Evolutionary conservation across 2,329 filamentous ascomycete species (phyloP).

Genomic region (Paradendryphiella salina): DNA sequence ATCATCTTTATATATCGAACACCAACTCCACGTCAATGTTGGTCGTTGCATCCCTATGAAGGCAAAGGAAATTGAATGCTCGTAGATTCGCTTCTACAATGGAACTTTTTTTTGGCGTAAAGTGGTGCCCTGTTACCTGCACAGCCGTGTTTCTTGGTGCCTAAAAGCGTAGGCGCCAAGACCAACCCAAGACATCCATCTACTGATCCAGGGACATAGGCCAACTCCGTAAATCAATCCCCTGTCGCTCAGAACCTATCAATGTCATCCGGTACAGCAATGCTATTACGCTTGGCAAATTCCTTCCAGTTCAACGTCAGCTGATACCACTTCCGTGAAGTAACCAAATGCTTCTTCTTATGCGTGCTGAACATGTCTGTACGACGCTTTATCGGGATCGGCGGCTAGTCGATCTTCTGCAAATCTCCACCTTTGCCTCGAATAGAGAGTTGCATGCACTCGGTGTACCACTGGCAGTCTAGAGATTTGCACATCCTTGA

Average conservation of each 20-base stretch:
- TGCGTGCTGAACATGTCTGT: not conserved
- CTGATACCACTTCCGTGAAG: slow-evolving; percentile 25
- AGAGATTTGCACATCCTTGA: slow-evolving; percentile 20
- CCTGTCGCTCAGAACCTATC: slow-evolving; percentile 4
- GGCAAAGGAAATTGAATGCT: too few relatives aligned
- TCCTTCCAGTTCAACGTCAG: slow-evolving; percentile 29
- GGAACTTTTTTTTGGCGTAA: too few relatives aligned
- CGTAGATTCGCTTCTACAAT: too few relatives aligned
- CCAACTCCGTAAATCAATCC: too few relatives aligned
- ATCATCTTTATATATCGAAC: not conserved
- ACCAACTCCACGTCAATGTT: too few relatives aligned
- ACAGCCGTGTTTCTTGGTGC: too few relatives aligned
- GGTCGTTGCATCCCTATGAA: too few relatives aligned
- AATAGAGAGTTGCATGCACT: slow-evolving; percentile 27
- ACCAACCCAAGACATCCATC: too few relatives aligned
- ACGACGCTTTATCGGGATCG: slow-evolving; percentile 11
- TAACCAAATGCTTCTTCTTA: slow-evolving; percentile 6
- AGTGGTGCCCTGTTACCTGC: too few relatives aligned
- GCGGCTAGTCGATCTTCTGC: slow-evolving; percentile 23
- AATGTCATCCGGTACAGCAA: slow-evolving; percentile 15
- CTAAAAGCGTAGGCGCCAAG: too few relatives aligned
- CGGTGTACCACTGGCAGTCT: slow-evolving; percentile 25
- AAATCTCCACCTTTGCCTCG: slow-evolving; percentile 26
- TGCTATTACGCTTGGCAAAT: slow-evolving; percentile 28
- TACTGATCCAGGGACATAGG: too few relatives aligned